phyloP scores from a whole-genome alignment of 805 yeast species.

The Kregervanrija fluxuum region DNA sequence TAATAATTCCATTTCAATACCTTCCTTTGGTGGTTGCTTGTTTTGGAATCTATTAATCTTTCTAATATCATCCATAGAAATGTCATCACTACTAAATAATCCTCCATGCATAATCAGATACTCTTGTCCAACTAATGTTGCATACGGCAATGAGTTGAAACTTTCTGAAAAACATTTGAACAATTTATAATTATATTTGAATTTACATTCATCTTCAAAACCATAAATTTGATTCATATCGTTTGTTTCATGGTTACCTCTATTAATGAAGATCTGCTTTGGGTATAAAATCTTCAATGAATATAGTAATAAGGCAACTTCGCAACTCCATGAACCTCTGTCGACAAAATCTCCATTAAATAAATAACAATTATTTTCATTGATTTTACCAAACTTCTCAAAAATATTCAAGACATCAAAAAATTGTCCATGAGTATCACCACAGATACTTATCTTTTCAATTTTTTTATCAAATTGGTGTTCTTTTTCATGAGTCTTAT shows the following conservation, averaged over 20 bases:
- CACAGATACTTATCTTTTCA: conserved; percentile 73
- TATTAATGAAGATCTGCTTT: conserved; percentile 58
- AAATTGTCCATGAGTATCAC: conserved; percentile 97
- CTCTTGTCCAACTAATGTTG: conserved; percentile 68
- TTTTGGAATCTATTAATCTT: conserved; percentile 56
- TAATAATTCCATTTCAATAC: conserved; percentile 89
- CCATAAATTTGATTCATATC: conserved; percentile 97
- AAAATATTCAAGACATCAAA: conserved; percentile 83
- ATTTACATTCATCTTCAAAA: conserved; percentile 91
- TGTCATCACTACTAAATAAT: conserved; percentile 68
- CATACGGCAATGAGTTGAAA: conserved; percentile 80
- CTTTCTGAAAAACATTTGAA: conserved; percentile 81
- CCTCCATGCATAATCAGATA: conserved; percentile 96
- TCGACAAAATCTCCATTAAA: conserved; percentile 98
- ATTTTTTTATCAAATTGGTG: conserved; percentile 21
- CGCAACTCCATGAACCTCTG: conserved; percentile 97
- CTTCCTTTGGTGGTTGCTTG: conserved; percentile 83
- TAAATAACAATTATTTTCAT: conserved; percentile 60
- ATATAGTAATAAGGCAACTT: conserved; percentile 78
- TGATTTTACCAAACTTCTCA: conserved; percentile 63
- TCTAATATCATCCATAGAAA: conserved; percentile 68
- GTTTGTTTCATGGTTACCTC: conserved; percentile 96
- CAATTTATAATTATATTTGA: conserved; percentile 74
- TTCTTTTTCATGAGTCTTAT: conserved; percentile 32
- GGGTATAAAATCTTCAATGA: conserved; percentile 76